Evolutionary conservation across 1,284 basidiomycete species (phyloP), one percentile per base, ranked within the genome.

Genomic region (Ganoderma sinense): DNA sequence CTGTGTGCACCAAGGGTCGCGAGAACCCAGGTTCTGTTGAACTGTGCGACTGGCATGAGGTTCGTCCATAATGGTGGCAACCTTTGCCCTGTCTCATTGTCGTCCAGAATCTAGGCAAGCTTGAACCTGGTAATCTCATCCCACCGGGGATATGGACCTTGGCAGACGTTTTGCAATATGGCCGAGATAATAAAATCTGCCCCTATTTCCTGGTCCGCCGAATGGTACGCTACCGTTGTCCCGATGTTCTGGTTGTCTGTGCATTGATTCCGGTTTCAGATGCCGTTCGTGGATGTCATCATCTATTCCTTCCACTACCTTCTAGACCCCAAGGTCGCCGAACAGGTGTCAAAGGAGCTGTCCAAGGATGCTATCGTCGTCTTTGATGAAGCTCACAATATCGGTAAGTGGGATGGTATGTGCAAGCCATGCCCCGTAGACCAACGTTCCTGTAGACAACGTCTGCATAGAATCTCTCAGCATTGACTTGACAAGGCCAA

Each of bases 221-320:
- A 77, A 99, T 99, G 97, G 97, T 96, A 76, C 86, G 78, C 10
- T 31, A 26, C 48, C 41, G 58, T 11, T 41, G 68, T 29, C 1
- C 20, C n/a, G 33, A 48, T 58, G 23, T 59, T 39, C 43, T 8
- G 67, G 16, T 26, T n/a, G 53, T 31, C 14, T 33, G 29, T 5
- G 33, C n/a, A 16, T 48, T 63, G 29, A 72, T 53, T 20, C 20
- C 2, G 45, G 29, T 62, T 6, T 41, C 75, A 98, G 97, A 93
- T 99, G 88, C 93, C 96, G 0, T 98, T 97, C 79, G 94, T 96
- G 67, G 95, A 98, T 80, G 88, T 99, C 73, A 91, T 99, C 81
- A 99, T 99, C 81, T 99, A 99, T 82, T 99, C 97, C 41, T 99
- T 99, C 83, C 98, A 99, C 81, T 99, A 99, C 80, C 87, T 99